A percentile compares a stretch with the other conserved stretches of the same genome.
Evolutionary conservation across 441 rosid species (phyloP).

Genomic region (Aleurites moluccanus): DNA sequence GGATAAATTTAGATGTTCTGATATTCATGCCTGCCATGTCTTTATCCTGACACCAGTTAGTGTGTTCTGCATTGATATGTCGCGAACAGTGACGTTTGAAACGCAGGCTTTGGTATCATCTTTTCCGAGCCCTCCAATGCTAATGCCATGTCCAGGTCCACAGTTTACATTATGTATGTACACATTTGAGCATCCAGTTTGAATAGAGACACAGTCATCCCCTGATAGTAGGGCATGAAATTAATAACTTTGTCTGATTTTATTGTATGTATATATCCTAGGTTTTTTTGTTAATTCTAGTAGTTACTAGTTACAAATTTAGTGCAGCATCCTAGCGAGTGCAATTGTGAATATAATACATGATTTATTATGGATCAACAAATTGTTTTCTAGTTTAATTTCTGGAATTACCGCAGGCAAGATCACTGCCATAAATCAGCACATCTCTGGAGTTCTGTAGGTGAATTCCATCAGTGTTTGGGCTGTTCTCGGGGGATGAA

Average conservation of each 20-base stretch:
- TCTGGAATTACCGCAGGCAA: conserved; percentile 65
- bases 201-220: conserved; percentile 82
- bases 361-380: not conserved
- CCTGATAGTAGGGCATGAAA: conserved; percentile 40
- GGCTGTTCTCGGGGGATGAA: conserved; percentile 89
- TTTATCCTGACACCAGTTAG: conserved; percentile 78
- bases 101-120: conserved; percentile 76
- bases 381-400: not conserved
- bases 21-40: conserved; percentile 80
- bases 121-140: conserved; percentile 82
- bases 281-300: not conserved
- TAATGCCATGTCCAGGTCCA: conserved; percentile 93
- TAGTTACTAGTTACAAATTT: not conserved
- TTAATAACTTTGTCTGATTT: not conserved
- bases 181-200: conserved; percentile 77
- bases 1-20: not conserved
- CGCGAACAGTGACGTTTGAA: conserved; percentile 72
- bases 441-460: conserved; percentile 82
- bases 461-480: conserved; percentile 92
- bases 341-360: not conserved
- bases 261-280: not conserved
- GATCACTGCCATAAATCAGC: conserved; percentile 54
- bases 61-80: conserved; percentile 62
- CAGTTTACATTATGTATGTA: conserved; percentile 66
- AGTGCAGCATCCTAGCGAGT: too few relatives aligned